These are phyloP conservation scores for Phytophthora foliorum DNA, from an alignment of 352 stramenopile species.

Conservation along the genomic window DNA sequence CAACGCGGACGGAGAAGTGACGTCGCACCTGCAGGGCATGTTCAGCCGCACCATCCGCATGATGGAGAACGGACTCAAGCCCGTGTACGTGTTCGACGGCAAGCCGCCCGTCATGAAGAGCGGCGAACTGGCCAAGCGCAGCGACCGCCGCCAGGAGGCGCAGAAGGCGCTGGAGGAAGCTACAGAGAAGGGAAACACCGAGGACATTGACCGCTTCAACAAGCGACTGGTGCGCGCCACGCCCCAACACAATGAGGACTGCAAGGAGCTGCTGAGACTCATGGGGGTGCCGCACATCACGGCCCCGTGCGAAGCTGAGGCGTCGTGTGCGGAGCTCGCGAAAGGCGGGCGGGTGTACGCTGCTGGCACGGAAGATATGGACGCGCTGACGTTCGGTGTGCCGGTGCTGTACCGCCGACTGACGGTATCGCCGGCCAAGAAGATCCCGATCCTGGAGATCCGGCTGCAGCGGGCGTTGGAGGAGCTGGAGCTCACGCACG, in stretches of 20 bases:
- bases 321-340: constrained; percentile 96
- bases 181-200: constrained; percentile 85
- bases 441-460: constrained; percentile 93
- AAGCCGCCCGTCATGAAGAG: constrained; percentile 98
- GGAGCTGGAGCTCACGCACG: constrained; percentile 94
- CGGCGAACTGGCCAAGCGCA: constrained; percentile 96
- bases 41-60: constrained; percentile 99
- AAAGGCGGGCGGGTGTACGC: constrained; percentile 95
- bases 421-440: constrained; percentile 90
- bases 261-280: constrained; percentile 92
- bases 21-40: constrained; percentile 94
- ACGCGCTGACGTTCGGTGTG: constrained; percentile 98
- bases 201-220: constrained; percentile 95
- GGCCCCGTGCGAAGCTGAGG: constrained; percentile 98
- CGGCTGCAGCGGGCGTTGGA: constrained; percentile 93
- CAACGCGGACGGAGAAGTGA: constrained; percentile 98
- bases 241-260: constrained; percentile 94
- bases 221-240: constrained; percentile 94
- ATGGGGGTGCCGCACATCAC: constrained; percentile 98
- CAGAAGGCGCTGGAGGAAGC: constrained; percentile 90
- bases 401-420: constrained; percentile 95
- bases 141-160: constrained; percentile 86
- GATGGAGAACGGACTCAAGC: constrained; percentile 97
- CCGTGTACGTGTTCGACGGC: constrained; percentile 99
- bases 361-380: constrained; percentile 99